These are phyloP conservation scores for Encephalitozoon romaleae DNA, from an alignment of 371 early-diverging fungal genomes.

Conservation along the genomic window DNA sequence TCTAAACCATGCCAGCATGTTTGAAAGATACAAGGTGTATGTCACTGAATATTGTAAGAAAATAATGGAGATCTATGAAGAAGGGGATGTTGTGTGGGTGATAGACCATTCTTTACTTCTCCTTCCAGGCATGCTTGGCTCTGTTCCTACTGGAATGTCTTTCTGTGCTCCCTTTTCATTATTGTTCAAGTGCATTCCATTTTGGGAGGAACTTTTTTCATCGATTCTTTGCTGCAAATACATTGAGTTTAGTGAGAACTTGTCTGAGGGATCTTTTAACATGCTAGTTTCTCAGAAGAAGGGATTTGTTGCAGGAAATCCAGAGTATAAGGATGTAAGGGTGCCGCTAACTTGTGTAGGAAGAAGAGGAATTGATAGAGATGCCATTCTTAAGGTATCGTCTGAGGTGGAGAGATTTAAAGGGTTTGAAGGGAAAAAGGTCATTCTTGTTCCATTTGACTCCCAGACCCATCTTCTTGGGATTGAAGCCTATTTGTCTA, in stretches of 20 bases:
- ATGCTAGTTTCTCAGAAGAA: not conserved
- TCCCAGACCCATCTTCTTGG: conserved; percentile 9
- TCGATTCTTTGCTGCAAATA: conserved; percentile 15
- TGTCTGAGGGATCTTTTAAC: conserved; percentile 14
- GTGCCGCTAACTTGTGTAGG: not conserved
- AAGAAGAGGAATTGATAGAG: not conserved
- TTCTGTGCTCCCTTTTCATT: not conserved
- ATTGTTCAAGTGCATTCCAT: conserved; percentile 22
- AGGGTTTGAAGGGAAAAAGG: conserved; percentile 6
- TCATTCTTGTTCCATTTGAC: conserved; percentile 10
- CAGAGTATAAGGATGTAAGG: not conserved
- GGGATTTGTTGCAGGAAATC: not conserved
- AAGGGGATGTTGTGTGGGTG: conserved; percentile 31
- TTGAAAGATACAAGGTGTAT: conserved; percentile 14
- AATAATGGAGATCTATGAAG: not conserved
- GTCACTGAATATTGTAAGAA: not conserved
- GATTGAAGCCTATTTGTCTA: conserved; percentile 3
- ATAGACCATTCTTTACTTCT: conserved; percentile 22
- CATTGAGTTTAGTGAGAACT: not conserved
- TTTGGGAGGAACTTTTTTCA: conserved; percentile 25
- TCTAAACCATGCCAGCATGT: conserved; percentile 3
- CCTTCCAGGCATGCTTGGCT: conserved; percentile 18
- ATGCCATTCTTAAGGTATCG: not conserved
- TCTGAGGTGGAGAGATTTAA: not conserved
- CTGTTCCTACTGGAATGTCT: conserved; percentile 12